Base-by-base conservation (phyloP, 192 early-diverging fungal genomes). In the Cladochytrium replicatum region DNA sequence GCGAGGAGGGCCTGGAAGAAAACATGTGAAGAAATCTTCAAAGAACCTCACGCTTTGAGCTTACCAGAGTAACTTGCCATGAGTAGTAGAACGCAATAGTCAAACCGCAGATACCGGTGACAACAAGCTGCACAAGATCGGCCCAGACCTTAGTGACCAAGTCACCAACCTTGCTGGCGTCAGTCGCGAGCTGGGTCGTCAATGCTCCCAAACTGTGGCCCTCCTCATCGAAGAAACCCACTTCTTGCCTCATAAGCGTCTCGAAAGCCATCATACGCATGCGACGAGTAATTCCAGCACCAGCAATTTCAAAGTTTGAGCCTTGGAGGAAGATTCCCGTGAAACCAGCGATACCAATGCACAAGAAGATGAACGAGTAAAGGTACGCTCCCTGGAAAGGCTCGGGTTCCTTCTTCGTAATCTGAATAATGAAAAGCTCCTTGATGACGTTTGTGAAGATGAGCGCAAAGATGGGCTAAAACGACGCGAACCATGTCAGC, bases 61-160 rank as follows among this genome's bases (percentile, higher is more conserved):
- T n/a, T n/a, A 97, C 84, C 41, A 95, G 57, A 6, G 91, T 84
- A 49, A 97, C 66, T 32, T 84, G 73, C 94, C 94, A 97, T 30
- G 77, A 76, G n/a, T 78, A 62, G 32, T 52, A 52, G 9, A 76
- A 34, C 28, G 68, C 74, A 32, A 76, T 63, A 24, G 64, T 63
- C 6, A 70, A 46, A 23, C 69, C 69, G 39, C 64, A 67, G 15
- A 48, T 17, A 26, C 64, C 59, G 22, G 64, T 70, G 0, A 71
- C 62, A n/a, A 71, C 8, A 0, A 76, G 52, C 25, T 80, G 72
- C 13, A 78, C 24, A 23, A 74, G 55, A 39, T 67, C 74, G 32
- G 76, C 67, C 23, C 78, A 57, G 27, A 69, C 66, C 34, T 67
- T 50, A 8, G 74, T 69, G 42, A 50, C 41, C 57, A 66, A 32